These are phyloP conservation scores for Rhodotorula toruloides DNA, from an alignment of 768 basidiomycete genomes.

Conservation along the genomic window DNA sequence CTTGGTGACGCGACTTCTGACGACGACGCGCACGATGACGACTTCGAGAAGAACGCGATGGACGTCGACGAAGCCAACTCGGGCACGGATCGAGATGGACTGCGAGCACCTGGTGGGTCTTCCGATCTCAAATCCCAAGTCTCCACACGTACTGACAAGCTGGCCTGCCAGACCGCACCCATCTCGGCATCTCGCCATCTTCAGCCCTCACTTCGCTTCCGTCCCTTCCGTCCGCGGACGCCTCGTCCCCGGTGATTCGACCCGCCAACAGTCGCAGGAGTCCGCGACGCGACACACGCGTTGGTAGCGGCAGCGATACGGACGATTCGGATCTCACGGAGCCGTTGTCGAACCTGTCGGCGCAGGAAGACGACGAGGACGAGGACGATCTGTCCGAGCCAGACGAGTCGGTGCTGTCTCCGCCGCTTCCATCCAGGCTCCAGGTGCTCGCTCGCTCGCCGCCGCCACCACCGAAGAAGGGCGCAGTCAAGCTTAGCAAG, in stretches of 20 bases:
- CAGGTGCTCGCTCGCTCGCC: background rate
- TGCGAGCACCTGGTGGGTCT: too few relatives aligned
- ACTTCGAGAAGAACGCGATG: background rate
- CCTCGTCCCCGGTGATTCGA: background rate
- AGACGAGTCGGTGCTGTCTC: conserved; percentile 1
- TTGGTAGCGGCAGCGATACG: conserved; percentile 3
- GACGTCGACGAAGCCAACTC: conserved; percentile 1
- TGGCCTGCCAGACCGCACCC: background rate
- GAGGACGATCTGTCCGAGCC: conserved; percentile 2
- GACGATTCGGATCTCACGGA: conserved; percentile 37
- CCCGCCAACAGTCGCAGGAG: conserved; percentile 5
- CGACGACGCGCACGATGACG: background rate
- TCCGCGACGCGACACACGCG: background rate
- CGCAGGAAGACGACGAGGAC: conserved; percentile 15
- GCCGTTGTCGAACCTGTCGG: conserved; percentile 35
- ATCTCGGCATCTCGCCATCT: conserved; percentile 14
- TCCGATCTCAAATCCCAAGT: too few relatives aligned
- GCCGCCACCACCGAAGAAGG: background rate
- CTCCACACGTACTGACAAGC: too few relatives aligned
- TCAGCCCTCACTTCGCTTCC: conserved; percentile 27
- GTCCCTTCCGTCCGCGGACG: conserved; percentile 22
- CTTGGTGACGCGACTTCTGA: background rate
- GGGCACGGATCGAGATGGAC: background rate
- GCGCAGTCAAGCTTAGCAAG: background rate
- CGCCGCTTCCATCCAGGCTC: background rate